These are phyloP conservation scores for Leccinum fuscescens DNA, from an alignment of 1,284 basidiomycete species.

Conservation along the genomic window DNA sequence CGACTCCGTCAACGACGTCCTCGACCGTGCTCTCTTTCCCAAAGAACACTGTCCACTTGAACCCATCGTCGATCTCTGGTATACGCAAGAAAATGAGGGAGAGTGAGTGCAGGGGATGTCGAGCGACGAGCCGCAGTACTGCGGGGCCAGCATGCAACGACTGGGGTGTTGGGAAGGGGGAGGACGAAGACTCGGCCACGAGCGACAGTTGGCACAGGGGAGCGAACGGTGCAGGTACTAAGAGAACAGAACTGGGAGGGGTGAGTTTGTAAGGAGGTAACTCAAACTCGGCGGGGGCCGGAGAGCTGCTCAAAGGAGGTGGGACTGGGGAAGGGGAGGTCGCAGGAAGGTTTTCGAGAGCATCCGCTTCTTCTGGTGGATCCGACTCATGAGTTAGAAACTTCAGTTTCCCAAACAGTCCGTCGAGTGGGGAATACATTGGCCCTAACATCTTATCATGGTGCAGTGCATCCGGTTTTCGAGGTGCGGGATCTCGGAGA, in stretches of 20 bases:
- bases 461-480: neutral
- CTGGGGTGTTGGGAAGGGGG: conserved; percentile 70
- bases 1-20: conserved; percentile 52
- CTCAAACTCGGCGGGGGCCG: conserved; percentile 9
- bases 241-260: neutral
- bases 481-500: conserved; percentile 16
- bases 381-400: conserved; percentile 19
- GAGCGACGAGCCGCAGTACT: conserved; percentile 67
- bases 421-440: neutral
- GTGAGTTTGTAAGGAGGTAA: neutral
- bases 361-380: conserved; percentile 13
- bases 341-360: neutral
- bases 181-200: conserved; percentile 48
- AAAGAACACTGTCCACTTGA: conserved; percentile 63
- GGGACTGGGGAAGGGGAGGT: conserved; percentile 5
- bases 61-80: conserved; percentile 76
- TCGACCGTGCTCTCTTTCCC: conserved; percentile 51
- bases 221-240: neutral
- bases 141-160: conserved; percentile 59
- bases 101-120: conserved; percentile 59
- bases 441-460: neutral
- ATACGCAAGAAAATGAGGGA: conserved; percentile 65
- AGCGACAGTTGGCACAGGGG: conserved; percentile 19
- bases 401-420: conserved; percentile 23
- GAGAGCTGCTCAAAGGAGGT: conserved; percentile 34